Conservation (phyloP, 1,284 basidiomycete genomes). For the Porogramme epimiltina region DNA sequence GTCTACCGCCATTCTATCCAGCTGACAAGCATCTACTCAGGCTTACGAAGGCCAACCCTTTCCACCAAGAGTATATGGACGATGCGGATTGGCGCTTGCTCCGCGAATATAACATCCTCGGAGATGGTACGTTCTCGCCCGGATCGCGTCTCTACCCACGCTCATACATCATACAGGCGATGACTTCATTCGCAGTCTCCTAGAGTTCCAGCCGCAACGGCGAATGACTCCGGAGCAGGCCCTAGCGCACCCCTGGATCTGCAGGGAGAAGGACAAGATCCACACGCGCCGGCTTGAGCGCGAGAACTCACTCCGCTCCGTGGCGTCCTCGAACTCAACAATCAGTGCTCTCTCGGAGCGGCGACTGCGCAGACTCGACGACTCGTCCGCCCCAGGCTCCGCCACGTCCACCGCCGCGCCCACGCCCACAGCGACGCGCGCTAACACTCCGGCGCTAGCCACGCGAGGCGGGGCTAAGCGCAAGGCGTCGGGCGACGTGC, state of each 20-base stretch:
- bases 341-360: not conserved
- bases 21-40: not conserved
- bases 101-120: not conserved
- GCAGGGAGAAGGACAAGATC: not conserved
- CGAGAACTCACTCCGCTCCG: not conserved
- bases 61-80: not conserved
- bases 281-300: not conserved
- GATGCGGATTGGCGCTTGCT: not conserved
- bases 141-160: not conserved
- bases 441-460: not conserved
- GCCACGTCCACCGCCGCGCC: not conserved
- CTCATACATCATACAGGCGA: not conserved
- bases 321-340: not conserved
- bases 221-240: constrained; percentile 6
- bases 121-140: not conserved
- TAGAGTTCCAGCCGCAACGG: not conserved
- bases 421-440: not conserved
- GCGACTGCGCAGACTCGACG: not conserved
- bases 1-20: no score
- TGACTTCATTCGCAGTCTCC: constrained; percentile 3
- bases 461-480: not conserved
- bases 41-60: constrained; percentile 1
- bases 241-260: constrained; percentile 1
- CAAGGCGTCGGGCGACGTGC: not conserved
- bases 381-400: not conserved